These are phyloP conservation scores for Albizia julibrissin DNA, from an alignment of 306 rosid species.

Conservation along the genomic window DNA sequence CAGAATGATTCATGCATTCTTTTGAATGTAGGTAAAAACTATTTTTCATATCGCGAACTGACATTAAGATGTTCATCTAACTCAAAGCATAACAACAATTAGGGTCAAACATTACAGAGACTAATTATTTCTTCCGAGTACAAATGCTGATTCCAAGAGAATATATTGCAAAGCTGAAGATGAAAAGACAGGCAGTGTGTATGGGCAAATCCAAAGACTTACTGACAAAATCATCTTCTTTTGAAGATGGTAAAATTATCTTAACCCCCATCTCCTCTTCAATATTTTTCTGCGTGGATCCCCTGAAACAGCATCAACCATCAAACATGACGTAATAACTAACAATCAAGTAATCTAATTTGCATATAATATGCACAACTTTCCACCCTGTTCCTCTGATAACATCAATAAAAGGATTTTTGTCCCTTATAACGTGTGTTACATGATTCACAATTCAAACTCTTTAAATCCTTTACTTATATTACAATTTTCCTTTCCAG, in stretches of 20 bases:
- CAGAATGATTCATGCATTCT: slow-evolving; percentile 10
- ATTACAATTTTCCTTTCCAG: slow-evolving; percentile 27
- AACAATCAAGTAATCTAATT: slow-evolving; percentile 24
- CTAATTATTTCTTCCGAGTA: not conserved
- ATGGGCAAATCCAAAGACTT: slow-evolving; percentile 43
- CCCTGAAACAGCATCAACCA: slow-evolving; percentile 52
- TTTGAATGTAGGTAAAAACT: slow-evolving; percentile 1
- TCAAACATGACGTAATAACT: slow-evolving; percentile 21
- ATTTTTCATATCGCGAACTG: too few species aligned
- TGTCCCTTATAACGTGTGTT: slow-evolving; percentile 1
- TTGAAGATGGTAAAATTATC: slow-evolving; percentile 68
- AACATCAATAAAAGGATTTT: slow-evolving; percentile 17
- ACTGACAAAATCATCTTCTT: slow-evolving; percentile 66
- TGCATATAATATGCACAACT: slow-evolving; percentile 33
- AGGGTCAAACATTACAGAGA: slow-evolving; percentile 11
- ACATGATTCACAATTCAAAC: slow-evolving; percentile 28
- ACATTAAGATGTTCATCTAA: too few species aligned
- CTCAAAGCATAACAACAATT: too few species aligned
- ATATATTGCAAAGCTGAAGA: slow-evolving; percentile 24
- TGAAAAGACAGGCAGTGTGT: not conserved
- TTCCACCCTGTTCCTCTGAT: slow-evolving; percentile 31
- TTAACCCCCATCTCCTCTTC: slow-evolving; percentile 80
- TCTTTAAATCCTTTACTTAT: slow-evolving; percentile 20
- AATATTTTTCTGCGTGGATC: slow-evolving; percentile 65
- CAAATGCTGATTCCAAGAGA: not conserved